Evolutionary conservation across 225 moss, liverwort and hornwort species (phyloP).

Genomic region (Sphagnum tenellum): DNA sequence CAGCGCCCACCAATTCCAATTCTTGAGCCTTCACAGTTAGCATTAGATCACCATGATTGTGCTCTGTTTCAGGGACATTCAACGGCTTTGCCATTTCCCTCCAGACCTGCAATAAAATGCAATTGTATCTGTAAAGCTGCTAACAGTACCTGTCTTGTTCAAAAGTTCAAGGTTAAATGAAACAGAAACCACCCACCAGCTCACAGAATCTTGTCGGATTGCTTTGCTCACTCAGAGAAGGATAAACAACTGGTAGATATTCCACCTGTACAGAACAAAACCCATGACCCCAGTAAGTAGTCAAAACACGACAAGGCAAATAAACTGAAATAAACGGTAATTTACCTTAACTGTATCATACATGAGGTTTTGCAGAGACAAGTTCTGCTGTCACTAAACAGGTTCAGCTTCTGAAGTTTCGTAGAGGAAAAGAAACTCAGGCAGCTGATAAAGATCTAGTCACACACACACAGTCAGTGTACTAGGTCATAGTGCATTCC

Average conservation of each 20-base stretch:
- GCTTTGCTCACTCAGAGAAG: conserved; percentile 53
- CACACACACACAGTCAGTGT: too few relatives aligned
- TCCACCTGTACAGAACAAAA: conserved; percentile 44
- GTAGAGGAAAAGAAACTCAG: background rate
- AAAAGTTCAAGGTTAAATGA: background rate
- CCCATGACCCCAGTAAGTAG: too few relatives aligned
- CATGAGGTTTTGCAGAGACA: too few relatives aligned
- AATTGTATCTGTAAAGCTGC: background rate
- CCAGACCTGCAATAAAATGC: conserved; percentile 42
- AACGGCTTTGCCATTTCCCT: conserved; percentile 63
- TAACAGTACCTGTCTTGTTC: background rate
- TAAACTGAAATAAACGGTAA: background rate
- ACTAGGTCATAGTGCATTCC: conserved; percentile 9
- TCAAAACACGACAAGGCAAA: too few relatives aligned
- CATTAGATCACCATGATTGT: conserved; percentile 75
- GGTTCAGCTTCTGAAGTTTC: background rate
- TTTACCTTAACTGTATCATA: background rate
- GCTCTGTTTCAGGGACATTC: conserved; percentile 89
- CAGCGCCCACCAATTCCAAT: conserved; percentile 44
- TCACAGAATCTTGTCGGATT: conserved; percentile 61
- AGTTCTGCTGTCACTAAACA: too few relatives aligned
- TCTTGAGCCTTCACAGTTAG: conserved; percentile 62
- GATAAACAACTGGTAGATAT: conserved; percentile 76
- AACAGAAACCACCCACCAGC: conserved; percentile 29
- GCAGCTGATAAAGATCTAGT: too few relatives aligned